Evolutionary conservation across 2,329 filamentous ascomycete genomes (phyloP), one percentile per base, ranked within the genome.

Genomic region (Colletotrichum theobromicola): DNA sequence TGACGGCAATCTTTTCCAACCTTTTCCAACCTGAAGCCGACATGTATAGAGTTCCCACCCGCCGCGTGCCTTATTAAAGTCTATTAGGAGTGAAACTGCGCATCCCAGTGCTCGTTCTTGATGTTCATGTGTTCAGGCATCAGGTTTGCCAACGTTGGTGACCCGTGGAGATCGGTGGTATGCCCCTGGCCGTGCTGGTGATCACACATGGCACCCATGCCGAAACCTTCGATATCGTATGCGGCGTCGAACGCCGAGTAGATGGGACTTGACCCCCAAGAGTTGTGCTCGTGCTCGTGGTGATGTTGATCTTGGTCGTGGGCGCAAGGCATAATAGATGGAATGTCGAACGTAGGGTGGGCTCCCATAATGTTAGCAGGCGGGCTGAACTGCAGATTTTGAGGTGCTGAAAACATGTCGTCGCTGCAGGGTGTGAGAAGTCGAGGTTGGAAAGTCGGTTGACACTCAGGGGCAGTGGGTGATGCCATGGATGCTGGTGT

Each of bases 371-470:
- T 79, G 37, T 83, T 82, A 75, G 75, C 78, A 8, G 76, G 71
- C 2, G 84, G 82, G 60, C 81, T 85, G 30, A 82, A 79, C 12
- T 79, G 77, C 73, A 83, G 75, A 18, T 73, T 77, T 8, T 80
- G 80, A 4, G 81, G 75, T 10, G 79, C 75, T 2, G 80, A 79
- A 62, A 84, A 82, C 21, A 80, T 76, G 77, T 90, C 89, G 70
- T 91, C 89, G 80, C 88, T 90, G 80, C 85, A 88, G 2, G 89
- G 89, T 0, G 89, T 91, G 73, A 90, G 85, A 32, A 90, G 85
- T 15, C 87, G 82, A 72, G 82, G 77, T 18, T 81, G 81, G 46
- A 84, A 82, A 65, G 84, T 76, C 12, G 76, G 46, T 10, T 78
- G 77, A 53, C 67, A 68, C 70, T 76, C 84, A 73, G 67, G 79